phyloP scores from a whole-genome alignment of 2,329 filamentous ascomycete species.

The Pyrenophora tritici-repentis region DNA sequence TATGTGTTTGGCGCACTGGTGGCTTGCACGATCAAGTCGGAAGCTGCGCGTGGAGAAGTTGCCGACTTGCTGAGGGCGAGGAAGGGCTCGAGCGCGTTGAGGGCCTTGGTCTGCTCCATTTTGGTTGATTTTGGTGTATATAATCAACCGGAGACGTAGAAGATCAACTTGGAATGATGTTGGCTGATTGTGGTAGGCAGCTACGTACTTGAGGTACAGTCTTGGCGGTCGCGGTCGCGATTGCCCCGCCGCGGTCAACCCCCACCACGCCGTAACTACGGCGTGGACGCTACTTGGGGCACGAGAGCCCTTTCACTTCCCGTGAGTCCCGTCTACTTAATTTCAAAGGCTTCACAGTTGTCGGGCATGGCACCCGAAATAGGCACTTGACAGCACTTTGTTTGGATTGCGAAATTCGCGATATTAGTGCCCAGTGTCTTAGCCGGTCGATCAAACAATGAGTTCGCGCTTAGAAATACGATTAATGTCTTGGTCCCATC shows the following conservation, averaged over 20 bases:
- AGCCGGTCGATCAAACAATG: too few relatives aligned
- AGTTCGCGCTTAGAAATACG: too few relatives aligned
- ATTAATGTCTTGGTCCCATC: too few relatives aligned
- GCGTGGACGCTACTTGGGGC: not conserved
- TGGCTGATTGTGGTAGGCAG: constrained; percentile 10
- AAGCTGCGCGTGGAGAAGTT: constrained; percentile 79
- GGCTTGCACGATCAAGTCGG: constrained; percentile 83
- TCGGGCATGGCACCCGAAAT: too few relatives aligned
- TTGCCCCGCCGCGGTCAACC: constrained; percentile 24
- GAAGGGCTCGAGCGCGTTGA: constrained; percentile 77
- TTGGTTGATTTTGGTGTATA: not conserved
- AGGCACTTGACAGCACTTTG: too few relatives aligned
- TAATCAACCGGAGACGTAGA: not conserved
- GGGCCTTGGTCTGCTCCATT: constrained; percentile 73
- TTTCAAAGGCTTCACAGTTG: too few relatives aligned
- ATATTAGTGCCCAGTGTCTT: too few relatives aligned
- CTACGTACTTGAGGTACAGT: constrained; percentile 5
- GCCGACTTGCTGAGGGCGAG: constrained; percentile 85
- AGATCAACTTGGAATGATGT: not conserved
- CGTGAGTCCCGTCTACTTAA: too few relatives aligned
- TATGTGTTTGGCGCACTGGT: constrained; percentile 90
- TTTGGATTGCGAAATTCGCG: too few relatives aligned
- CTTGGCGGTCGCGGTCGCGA: constrained; percentile 27
- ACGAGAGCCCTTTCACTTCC: too few relatives aligned
- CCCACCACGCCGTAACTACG: constrained; percentile 4